Evolutionary conservation across 371 early-diverging fungal genomes (phyloP).

Genomic region (Nematocida sp.): DNA sequence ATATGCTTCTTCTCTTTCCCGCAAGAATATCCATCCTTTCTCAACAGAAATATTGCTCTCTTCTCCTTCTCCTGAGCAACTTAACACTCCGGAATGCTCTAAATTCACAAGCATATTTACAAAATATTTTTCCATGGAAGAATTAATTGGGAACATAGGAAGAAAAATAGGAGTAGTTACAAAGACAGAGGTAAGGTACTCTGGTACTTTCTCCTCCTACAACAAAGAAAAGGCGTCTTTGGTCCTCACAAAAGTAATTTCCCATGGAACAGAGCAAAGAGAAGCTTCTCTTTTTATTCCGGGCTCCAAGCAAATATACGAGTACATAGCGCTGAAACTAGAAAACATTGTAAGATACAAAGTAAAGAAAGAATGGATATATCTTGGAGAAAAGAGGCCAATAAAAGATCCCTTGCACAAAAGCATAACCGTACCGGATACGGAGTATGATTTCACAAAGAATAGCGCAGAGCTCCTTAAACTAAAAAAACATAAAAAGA

Average conservation of each 20-base stretch:
- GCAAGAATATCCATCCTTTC: not conserved
- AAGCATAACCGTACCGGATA: constrained; percentile 6
- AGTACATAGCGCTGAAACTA: constrained; percentile 43
- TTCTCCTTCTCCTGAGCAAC: not conserved
- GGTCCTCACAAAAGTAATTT: constrained; percentile 22
- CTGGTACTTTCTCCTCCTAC: constrained; percentile 17
- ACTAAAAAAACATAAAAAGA: not conserved
- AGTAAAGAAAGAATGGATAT: not conserved
- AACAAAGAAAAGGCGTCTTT: constrained; percentile 7
- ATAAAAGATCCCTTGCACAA: not conserved
- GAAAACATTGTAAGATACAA: constrained; percentile 5
- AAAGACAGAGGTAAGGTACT: constrained; percentile 31
- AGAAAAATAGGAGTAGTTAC: constrained; percentile 23
- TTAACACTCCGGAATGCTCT: not conserved
- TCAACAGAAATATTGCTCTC: not conserved
- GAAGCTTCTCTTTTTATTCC: constrained; percentile 1
- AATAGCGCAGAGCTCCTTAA: constrained; percentile 11
- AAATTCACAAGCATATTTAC: not conserved
- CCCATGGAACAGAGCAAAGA: constrained; percentile 42
- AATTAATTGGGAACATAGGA: constrained; percentile 11
- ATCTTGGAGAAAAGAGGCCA: not conserved
- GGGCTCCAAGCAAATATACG: constrained; percentile 28
- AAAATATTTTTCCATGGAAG: constrained; percentile 49
- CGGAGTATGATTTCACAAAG: constrained; percentile 32
- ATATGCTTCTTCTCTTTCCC: not conserved